Conservation (phyloP, 2,329 filamentous ascomycete species). For the Penicillium sp. region DNA sequence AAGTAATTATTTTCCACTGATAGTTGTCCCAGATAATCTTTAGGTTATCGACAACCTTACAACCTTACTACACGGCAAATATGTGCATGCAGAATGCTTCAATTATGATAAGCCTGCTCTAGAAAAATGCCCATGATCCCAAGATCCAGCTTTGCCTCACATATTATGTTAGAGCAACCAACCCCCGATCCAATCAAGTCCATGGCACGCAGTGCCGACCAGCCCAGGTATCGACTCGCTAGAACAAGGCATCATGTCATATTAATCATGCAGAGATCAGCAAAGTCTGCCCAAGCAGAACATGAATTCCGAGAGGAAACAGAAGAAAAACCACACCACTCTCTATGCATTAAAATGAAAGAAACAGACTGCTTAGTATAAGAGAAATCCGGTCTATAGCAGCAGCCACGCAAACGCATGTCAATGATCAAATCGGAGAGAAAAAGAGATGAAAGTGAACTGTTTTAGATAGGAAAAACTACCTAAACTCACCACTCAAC, state of each 20-base stretch:
- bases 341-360: conserved; percentile 21
- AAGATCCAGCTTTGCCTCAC: neutral
- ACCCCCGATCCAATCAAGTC: no score
- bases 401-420: conserved; percentile 8
- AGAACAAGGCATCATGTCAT: conserved; percentile 19
- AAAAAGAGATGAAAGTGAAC: conserved; percentile 3
- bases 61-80: neutral
- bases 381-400: conserved; percentile 23
- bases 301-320: neutral
- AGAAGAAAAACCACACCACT: conserved; percentile 9
- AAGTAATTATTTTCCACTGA: conserved; percentile 7
- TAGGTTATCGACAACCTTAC: neutral
- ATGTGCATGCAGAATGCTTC: neutral
- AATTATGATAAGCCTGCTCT: neutral
- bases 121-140: neutral
- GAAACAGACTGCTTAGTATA: conserved; percentile 6
- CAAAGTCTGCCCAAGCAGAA: conserved; percentile 6
- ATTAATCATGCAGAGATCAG: conserved; percentile 18
- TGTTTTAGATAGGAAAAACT: neutral
- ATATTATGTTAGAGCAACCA: neutral
- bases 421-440: neutral
- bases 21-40: neutral
- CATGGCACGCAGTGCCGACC: neutral
- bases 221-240: neutral
- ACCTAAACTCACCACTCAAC: neutral